Evolutionary conservation across 345 rosid species (phyloP).

Genomic region (Rhodomyrtus tomentosa): DNA sequence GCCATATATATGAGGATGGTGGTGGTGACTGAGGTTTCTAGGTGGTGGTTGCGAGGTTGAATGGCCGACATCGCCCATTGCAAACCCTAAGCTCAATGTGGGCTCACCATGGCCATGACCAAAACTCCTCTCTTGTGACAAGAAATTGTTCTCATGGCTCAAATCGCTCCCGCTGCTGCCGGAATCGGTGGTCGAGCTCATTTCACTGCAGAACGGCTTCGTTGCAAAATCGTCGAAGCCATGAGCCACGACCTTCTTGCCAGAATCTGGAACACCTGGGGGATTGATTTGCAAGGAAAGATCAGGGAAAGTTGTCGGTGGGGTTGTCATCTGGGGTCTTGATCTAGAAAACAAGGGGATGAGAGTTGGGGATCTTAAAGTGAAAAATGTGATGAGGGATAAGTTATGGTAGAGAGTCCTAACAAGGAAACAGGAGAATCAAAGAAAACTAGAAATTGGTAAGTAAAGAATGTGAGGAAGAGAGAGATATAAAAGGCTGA

Average conservation of each 20-base stretch:
- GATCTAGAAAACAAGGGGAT: slow-evolving; percentile 9
- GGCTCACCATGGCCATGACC: slow-evolving; percentile 18
- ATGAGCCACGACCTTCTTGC: slow-evolving; percentile 1
- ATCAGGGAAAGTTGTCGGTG: slow-evolving; percentile 28
- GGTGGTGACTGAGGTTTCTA: slow-evolving; percentile 9
- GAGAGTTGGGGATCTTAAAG: neutral
- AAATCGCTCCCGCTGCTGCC: slow-evolving; percentile 55
- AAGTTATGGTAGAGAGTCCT: neutral
- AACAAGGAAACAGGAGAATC: slow-evolving; percentile 11
- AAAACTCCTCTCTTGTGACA: slow-evolving; percentile 8
- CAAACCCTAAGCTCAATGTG: slow-evolving; percentile 58
- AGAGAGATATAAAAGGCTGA: neutral
- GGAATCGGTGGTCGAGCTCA: slow-evolving; percentile 64
- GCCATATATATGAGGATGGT: slow-evolving; percentile 58
- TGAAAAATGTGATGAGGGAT: neutral
- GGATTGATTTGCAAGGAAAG: slow-evolving; percentile 90
- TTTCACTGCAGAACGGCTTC: slow-evolving; percentile 13
- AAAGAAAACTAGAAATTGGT: neutral
- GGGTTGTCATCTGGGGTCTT: slow-evolving; percentile 12
- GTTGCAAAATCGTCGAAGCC: neutral
- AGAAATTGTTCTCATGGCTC: slow-evolving; percentile 52
- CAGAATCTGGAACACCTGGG: slow-evolving; percentile 27
- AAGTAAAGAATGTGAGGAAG: neutral
- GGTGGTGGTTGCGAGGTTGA: slow-evolving; percentile 6
- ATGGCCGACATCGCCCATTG: neutral